Base-by-base conservation (phyloP, 1,284 basidiomycete genomes). In the Athelia sp. region DNA sequence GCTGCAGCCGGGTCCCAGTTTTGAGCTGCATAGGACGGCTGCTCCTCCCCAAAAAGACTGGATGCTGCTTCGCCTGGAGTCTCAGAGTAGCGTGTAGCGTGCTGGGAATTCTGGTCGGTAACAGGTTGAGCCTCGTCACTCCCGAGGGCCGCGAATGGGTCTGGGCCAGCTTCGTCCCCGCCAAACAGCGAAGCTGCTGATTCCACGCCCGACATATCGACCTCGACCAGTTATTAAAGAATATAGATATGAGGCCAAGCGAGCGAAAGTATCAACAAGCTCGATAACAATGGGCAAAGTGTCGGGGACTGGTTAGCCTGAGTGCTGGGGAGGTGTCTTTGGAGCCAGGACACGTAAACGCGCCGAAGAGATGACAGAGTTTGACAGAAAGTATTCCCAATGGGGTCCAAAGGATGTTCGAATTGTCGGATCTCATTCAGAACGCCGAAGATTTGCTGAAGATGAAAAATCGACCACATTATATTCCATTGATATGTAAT, bases 141-240 rank as follows among this genome's bases (percentile, higher is more conserved):
- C 38, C 79, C 83, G 51, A 84, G 73, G 50, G 74, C 68, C 51
- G 83, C 76, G 67, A 89, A 89, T 40, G 79, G 80, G 68, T 88
- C 86, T 32, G 75, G 72, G 19, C 71, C 69, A 49, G 77, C 60
- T 62, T 87, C 76, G 43, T 80, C 76, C 42, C 76, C 67, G 48
- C 81, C 84, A 70, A 90, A 90, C 42, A 90, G 81, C 50, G 84
- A 81, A 49, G 87, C 84, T 45, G 87, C 88, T 57, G 85, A 81
- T 73, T 88, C 86, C 50, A 84, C 79, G 51, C 75, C 70, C 64
- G 72, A 76, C 82, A 85, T 86, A 56, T 48, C 56, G 29, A 50
- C 53, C 43, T 18, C 35, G 13, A 13, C 18, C 32, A 29, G 38
- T 13, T 19, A 26, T 17, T 22, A 22, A 17, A 40, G 4, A 15